Percentiles rank a stretch among this genome's conserved stretches.
phyloP scores from a whole-genome alignment of 768 basidiomycete species.

The Macrolepiota dolichaula region DNA sequence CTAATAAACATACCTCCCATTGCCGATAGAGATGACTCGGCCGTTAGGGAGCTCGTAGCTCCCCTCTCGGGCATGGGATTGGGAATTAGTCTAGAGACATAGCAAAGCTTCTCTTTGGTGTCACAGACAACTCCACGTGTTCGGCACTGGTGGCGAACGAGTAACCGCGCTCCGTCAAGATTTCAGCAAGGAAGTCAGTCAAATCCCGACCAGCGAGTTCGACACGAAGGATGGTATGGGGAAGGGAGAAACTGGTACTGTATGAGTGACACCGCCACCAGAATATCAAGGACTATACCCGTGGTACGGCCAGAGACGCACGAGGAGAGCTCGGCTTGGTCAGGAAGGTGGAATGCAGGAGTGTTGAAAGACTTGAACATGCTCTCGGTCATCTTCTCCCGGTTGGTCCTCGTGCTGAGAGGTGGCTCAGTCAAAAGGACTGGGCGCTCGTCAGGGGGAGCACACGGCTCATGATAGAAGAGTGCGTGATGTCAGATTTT shows the following conservation, averaged over 20 bases:
- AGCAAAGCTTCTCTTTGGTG: conserved; percentile 97
- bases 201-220: conserved; percentile 93
- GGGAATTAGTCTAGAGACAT: conserved; percentile 89
- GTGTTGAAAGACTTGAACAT: conserved; percentile 97
- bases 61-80: conserved; percentile 88
- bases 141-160: conserved; percentile 92
- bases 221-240: conserved; percentile 89
- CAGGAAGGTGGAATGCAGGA: conserved; percentile 88
- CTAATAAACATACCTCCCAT: conserved; percentile 72
- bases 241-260: conserved; percentile 91
- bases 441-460: conserved; percentile 91
- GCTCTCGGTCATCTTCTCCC: conserved; percentile 95
- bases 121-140: conserved; percentile 92
- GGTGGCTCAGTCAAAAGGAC: conserved; percentile 90
- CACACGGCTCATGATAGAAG: conserved; percentile 93
- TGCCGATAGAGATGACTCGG: conserved; percentile 93
- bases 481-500: conserved; percentile 99
- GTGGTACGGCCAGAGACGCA: conserved; percentile 96
- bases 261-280: conserved; percentile 94
- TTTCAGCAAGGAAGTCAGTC: conserved; percentile 81
- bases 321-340: conserved; percentile 87
- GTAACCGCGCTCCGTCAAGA: conserved; percentile 88
- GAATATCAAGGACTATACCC: conserved; percentile 93
- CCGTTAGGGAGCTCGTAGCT: conserved; percentile 91
- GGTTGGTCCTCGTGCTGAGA: conserved; percentile 88